Percentiles rank a stretch among this genome's conserved stretches.
phyloP scores from a whole-genome alignment of 2,329 filamentous ascomycete genomes.

The Clarireedia hainanense region DNA sequence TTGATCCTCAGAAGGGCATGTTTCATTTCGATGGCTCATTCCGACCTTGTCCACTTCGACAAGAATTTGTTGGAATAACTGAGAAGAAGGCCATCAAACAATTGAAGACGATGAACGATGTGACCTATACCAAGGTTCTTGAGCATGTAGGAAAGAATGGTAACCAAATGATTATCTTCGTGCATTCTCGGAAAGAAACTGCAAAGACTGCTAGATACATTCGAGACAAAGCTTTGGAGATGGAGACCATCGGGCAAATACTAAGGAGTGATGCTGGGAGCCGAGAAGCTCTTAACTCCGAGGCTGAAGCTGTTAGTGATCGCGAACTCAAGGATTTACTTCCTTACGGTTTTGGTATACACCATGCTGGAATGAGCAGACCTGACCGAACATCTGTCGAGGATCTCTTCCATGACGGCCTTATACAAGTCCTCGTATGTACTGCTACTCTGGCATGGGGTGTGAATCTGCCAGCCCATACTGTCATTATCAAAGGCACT shows the following conservation, averaged over 20 bases:
- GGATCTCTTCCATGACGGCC: conserved; percentile 84
- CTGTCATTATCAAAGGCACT: conserved; percentile 97
- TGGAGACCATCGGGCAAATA: conserved; percentile 95
- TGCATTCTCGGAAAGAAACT: conserved; percentile 96
- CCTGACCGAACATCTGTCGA: conserved; percentile 93
- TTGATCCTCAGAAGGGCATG: conserved; percentile 74
- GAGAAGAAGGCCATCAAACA: conserved; percentile 99
- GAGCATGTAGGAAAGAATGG: conserved; percentile 89
- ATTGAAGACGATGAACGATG: conserved; percentile 98
- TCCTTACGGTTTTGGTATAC: conserved; percentile 95
- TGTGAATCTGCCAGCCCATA: conserved; percentile 95
- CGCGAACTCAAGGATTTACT: conserved; percentile 86
- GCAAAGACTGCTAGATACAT: conserved; percentile 96
- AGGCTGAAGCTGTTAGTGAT: conserved; percentile 75
- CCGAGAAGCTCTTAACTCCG: conserved; percentile 78
- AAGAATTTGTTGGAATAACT: conserved; percentile 95
- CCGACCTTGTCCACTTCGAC: conserved; percentile 85
- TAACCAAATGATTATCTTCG: conserved; percentile 98
- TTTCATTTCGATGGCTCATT: conserved; percentile 97
- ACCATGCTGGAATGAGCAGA: conserved; percentile 95
- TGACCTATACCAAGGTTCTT: conserved; percentile 94
- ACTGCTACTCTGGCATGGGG: conserved; percentile 98
- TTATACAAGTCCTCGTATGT: conserved; percentile 91
- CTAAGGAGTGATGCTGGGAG: conserved; percentile 83
- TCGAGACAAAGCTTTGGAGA: conserved; percentile 90